Base-by-base conservation (phyloP, 257 asterid species). In the Petunia axillaris region DNA sequence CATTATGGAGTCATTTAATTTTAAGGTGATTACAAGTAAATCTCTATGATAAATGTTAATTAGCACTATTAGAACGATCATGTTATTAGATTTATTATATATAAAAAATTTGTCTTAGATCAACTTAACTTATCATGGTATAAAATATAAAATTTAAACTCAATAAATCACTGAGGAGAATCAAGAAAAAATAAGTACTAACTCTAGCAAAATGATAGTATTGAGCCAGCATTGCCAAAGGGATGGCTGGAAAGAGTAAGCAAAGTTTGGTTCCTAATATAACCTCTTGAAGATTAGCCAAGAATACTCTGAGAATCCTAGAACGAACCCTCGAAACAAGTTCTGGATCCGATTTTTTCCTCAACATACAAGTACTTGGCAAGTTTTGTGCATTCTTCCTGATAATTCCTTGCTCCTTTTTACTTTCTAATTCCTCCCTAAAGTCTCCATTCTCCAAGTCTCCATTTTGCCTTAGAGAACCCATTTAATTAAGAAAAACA, bases 181-280 rank as follows among this genome's bases (percentile, higher is more conserved):
- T 7, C 8, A 3, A 16, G 46, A 6, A n/a, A 1, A 67, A 16
- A 0, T 0, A 46, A 35, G 0, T 11, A 63, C 85, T 81, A 71
- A 87, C 90, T 39, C 90, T 79, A 52, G 83, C 80, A 66, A 85
- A 83, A 59, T 65, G 46, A 44, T 14, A 50, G 79, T 43, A 79
- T 43, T 87, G 70, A 14, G 86, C 90, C 1, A 87, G 7, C 8
- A 85, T 64, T 25, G 90, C 90, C 41, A 81, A 52, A 79, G 90
- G 90, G 60, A 87, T 80, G 10, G 87, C 90, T 40, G 88, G 88
- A 64, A 87, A 76, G 36, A 87, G 85, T 44, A 87, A 48, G 35
- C 88, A 87, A 66, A 87, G 86, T 79, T 87, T 87, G 6, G 87
- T 87, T 41, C 89, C 90, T 80, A 87, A 81, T 53, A 87, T 50